Evolutionary conservation across 164 flowering plant species (phyloP).

Genomic region (Vitis vinifera): DNA sequence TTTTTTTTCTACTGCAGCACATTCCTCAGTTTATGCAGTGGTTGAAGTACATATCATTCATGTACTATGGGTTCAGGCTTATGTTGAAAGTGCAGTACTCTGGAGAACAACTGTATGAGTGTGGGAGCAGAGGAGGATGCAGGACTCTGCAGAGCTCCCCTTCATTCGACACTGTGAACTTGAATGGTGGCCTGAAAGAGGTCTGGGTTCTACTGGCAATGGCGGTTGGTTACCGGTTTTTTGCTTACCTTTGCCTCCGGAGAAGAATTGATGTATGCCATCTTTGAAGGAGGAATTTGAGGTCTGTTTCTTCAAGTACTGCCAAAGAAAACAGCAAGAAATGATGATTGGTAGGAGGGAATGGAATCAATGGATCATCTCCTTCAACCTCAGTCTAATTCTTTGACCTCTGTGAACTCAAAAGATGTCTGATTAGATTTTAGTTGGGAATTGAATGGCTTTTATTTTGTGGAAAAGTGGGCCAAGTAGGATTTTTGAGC

Average conservation of each 20-base stretch:
- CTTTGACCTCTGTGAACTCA: too few relatives aligned
- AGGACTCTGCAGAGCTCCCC: constrained; percentile 79
- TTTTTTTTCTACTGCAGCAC: constrained; percentile 57
- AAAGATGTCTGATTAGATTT: too few relatives aligned
- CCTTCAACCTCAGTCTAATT: too few relatives aligned
- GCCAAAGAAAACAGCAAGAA: too few relatives aligned
- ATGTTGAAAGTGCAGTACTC: constrained; percentile 89
- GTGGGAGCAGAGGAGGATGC: constrained; percentile 75
- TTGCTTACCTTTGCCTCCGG: constrained; percentile 81
- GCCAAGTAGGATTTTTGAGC: too few relatives aligned
- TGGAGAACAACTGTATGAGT: constrained; percentile 74
- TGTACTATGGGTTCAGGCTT: constrained; percentile 89
- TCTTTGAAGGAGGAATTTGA: constrained; percentile 28
- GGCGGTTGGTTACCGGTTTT: constrained; percentile 70
- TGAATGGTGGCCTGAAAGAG: constrained; percentile 76
- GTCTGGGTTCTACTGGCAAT: constrained; percentile 85
- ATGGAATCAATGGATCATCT: too few relatives aligned
- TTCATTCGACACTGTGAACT: constrained; percentile 74
- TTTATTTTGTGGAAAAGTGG: too few relatives aligned
- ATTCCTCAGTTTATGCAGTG: constrained; percentile 89
- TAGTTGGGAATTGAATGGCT: too few relatives aligned
- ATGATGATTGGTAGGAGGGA: too few relatives aligned
- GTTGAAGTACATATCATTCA: constrained; percentile 87
- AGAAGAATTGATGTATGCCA: constrained; percentile 43
- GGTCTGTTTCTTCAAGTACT: too few relatives aligned